A percentile compares a stretch with the other conserved stretches of the same genome.
Conservation (phyloP, 129 eudicot genomes). For the Helichrysum umbraculigerum region DNA sequence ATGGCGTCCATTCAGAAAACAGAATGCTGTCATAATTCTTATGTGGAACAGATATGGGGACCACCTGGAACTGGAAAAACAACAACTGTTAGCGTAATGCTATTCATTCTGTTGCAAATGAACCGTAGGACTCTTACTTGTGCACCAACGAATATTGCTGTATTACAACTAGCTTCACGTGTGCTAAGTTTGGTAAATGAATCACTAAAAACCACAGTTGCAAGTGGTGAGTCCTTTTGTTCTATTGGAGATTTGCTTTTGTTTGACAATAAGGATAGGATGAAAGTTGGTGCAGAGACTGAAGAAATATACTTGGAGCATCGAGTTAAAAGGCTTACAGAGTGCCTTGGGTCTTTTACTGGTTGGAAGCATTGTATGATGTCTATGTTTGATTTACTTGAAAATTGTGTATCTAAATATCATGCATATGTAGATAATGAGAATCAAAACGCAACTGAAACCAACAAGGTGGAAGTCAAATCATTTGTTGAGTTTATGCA, state of each 20-base stretch:
- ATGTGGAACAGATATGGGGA: not conserved
- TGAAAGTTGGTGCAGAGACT: too few relatives aligned
- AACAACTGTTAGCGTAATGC: not conserved
- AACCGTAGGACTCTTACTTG: not conserved
- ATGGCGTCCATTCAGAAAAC: too few relatives aligned
- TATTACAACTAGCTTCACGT: not conserved
- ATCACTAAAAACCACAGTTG: too few relatives aligned
- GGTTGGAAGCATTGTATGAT: not conserved
- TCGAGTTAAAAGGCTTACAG: too few relatives aligned
- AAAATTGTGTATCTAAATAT: not conserved
- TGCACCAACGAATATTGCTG: constrained; percentile 2
- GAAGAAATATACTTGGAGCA: too few relatives aligned
- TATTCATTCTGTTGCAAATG: not conserved
- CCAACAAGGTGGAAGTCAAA: not conserved
- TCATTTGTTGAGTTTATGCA: not conserved
- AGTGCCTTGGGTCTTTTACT: too few relatives aligned
- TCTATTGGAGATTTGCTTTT: too few relatives aligned
- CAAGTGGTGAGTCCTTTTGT: too few relatives aligned
- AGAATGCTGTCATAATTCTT: not conserved
- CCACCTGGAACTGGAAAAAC: constrained; percentile 3
- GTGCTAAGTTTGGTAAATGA: too few relatives aligned
- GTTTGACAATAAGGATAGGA: too few relatives aligned
- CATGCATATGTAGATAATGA: not conserved
- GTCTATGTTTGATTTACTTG: not conserved
- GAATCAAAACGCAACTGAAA: not conserved